Evolutionary conservation across 2,329 filamentous ascomycete genomes (phyloP), one percentile per base, ranked within the genome.

Genomic region (Alternaria burnsii): DNA sequence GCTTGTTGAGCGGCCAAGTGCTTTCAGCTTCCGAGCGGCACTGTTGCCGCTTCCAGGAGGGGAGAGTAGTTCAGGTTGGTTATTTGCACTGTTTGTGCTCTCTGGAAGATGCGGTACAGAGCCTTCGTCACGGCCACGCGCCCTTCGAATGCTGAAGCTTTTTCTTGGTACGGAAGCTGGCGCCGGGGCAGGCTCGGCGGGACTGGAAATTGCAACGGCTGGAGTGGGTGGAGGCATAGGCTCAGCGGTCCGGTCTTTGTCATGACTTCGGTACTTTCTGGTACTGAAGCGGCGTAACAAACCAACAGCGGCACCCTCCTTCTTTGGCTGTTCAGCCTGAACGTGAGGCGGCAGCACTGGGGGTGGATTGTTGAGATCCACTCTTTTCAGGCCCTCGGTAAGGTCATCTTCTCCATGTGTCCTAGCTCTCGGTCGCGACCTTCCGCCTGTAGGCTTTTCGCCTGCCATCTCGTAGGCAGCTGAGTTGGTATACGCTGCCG

Each of bases 321-420:
- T 97, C 81, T 92, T 94, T 51, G 85, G 86, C 26, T 77, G 77
- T 32, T 83, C 79, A 16, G 72, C 71, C 32, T 87, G 86, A 40
- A 40, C 36, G n/a, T 40, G 36, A 22, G 87, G 84, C 26, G 89
- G 85, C 42, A 84, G 77, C 28, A 86, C 72, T 68, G 86, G 71
- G 68, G 84, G 77, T 58, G 84, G 71, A 64, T 84, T 77, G 69
- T 81, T 77, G 30, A 88, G 73, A 65, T 89, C 87, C 20, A 90
- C 79, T 66, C 88, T 87, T 78, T 92, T 90, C 75, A 91, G 81
- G 8, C 85, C 85, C 50, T 97, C 92, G 0, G 89, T 86, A 11
- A 92, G 86, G 59, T 99, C 95, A 64, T 98, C 94, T 78, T 98
- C 95, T 16, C 94, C 95, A 73, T 98, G 94, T 0, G 95, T 98